A percentile compares a stretch with the other conserved stretches of the same genome.
Conservation (phyloP, 345 rosid genomes). For the Firmiana major region DNA sequence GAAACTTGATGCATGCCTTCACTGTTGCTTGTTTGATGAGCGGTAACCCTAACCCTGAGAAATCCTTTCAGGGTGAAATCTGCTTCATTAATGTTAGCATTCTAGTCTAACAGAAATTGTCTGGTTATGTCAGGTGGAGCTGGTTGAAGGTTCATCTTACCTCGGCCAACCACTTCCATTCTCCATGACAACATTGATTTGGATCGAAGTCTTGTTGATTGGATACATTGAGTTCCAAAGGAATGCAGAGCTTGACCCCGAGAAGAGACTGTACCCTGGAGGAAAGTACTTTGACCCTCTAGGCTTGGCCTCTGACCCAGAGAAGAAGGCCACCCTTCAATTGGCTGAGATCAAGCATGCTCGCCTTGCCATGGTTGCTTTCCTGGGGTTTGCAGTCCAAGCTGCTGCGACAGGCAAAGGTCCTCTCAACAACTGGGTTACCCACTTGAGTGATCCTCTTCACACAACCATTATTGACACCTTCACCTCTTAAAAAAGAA, state of each 20-base stretch:
- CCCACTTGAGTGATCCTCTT: constrained; percentile 97
- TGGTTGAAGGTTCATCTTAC: constrained; percentile 86
- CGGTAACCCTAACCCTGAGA: too few relatives aligned
- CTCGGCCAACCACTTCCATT: constrained; percentile 93
- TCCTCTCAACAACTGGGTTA: constrained; percentile 98
- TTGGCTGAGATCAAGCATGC: constrained; percentile 99
- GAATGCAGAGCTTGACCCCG: constrained; percentile 84
- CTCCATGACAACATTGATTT: constrained; percentile 76
- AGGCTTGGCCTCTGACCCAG: constrained; percentile 86
- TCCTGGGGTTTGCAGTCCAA: constrained; percentile 89
- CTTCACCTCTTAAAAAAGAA: constrained; percentile 27
- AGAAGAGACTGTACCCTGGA: constrained; percentile 89
- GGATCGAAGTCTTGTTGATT: constrained; percentile 75
- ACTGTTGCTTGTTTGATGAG: too few relatives aligned
- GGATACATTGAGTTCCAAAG: constrained; percentile 96
- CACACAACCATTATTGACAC: constrained; percentile 94
- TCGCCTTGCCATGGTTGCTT: constrained; percentile 91
- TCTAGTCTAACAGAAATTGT: background rate
- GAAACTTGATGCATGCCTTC: too few relatives aligned
- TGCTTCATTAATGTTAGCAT: too few relatives aligned
- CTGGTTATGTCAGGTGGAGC: constrained; percentile 58
- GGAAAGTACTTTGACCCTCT: constrained; percentile 87
- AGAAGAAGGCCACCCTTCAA: constrained; percentile 79
- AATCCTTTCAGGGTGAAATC: background rate
- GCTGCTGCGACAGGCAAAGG: constrained; percentile 89